These are phyloP conservation scores for Fusarium pininemorale DNA, from an alignment of 2,329 filamentous ascomycete species.

Conservation along the genomic window DNA sequence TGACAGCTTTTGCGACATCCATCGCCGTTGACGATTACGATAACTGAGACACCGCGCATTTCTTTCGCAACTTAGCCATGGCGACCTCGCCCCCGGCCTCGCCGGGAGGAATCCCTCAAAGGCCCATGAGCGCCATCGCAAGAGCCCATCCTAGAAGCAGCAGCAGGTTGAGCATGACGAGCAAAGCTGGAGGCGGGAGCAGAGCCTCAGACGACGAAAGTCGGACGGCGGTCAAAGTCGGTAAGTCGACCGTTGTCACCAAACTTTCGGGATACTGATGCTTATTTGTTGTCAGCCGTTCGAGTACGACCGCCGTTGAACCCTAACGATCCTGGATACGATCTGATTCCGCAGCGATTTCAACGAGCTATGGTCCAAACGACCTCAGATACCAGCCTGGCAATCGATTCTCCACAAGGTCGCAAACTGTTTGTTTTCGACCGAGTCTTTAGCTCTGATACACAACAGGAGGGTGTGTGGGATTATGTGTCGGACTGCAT, in stretches of 20 bases:
- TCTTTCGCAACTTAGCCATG: slow-evolving; percentile 55
- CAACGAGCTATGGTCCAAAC: slow-evolving; percentile 93
- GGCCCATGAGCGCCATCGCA: slow-evolving; percentile 84
- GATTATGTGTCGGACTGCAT: slow-evolving; percentile 93
- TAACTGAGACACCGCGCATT: slow-evolving; percentile 29
- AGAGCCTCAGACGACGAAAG: slow-evolving; percentile 89
- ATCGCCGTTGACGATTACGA: slow-evolving; percentile 10
- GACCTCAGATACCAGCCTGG: slow-evolving; percentile 82
- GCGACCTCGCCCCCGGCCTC: slow-evolving; percentile 76
- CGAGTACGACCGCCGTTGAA: slow-evolving; percentile 89
- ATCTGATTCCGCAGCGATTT: slow-evolving; percentile 95
- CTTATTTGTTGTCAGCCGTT: slow-evolving; percentile 70
- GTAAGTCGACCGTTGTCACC: slow-evolving; percentile 65
- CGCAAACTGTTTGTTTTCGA: slow-evolving; percentile 97
- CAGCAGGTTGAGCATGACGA: slow-evolving; percentile 86
- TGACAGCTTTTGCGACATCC: slow-evolving; percentile 18
- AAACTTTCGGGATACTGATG: not conserved
- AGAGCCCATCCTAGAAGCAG: slow-evolving; percentile 77
- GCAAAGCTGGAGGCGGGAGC: slow-evolving; percentile 79
- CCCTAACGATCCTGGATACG: slow-evolving; percentile 87
- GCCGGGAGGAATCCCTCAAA: slow-evolving; percentile 62
- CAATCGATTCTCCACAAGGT: slow-evolving; percentile 90
- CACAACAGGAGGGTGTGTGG: slow-evolving; percentile 90
- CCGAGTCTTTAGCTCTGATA: slow-evolving; percentile 86
- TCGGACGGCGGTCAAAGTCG: slow-evolving; percentile 94